phyloP scores from a whole-genome alignment of 1,139 yeast species.

The Candida albicans region DNA sequence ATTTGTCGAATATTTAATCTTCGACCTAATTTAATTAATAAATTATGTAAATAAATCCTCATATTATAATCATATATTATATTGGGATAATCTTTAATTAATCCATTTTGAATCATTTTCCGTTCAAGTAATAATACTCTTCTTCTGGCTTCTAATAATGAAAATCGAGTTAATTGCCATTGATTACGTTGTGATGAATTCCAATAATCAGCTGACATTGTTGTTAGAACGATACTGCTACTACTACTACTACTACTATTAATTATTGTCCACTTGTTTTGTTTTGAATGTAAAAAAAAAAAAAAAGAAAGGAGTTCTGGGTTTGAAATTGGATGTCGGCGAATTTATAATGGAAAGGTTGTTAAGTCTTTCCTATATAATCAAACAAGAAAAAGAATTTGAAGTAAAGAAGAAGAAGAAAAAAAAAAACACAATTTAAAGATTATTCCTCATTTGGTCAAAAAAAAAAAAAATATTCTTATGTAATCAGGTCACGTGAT shows the following conservation, averaged over 20 bases:
- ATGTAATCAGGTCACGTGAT: too few species aligned
- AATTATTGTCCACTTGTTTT: too few species aligned
- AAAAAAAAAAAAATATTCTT: too few species aligned
- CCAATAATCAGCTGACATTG: conserved; percentile 54
- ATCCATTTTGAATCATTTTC: conserved; percentile 49
- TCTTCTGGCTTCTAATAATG: conserved; percentile 41
- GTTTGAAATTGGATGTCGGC: too few species aligned
- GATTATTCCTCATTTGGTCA: too few species aligned
- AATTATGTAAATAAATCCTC: conserved; percentile 67
- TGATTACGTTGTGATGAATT: conserved; percentile 43
- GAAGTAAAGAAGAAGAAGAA: too few species aligned
- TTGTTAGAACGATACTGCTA: not conserved
- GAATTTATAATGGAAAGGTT: too few species aligned
- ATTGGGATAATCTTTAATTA: conserved; percentile 43
- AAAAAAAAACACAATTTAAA: too few species aligned
- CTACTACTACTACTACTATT: too few species aligned
- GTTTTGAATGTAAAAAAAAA: not conserved
- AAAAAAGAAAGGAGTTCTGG: too few species aligned
- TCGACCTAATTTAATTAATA: conserved; percentile 75
- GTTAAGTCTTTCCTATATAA: too few species aligned
- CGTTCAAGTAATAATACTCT: conserved; percentile 40
- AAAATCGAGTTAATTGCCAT: conserved; percentile 44
- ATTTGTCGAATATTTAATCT: conserved; percentile 76
- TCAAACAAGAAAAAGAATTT: too few species aligned
- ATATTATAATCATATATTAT: conserved; percentile 59